Evolutionary conservation across 1,284 basidiomycete species (phyloP), one percentile per base, ranked within the genome.

Genomic region (Cerrena zonata): DNA sequence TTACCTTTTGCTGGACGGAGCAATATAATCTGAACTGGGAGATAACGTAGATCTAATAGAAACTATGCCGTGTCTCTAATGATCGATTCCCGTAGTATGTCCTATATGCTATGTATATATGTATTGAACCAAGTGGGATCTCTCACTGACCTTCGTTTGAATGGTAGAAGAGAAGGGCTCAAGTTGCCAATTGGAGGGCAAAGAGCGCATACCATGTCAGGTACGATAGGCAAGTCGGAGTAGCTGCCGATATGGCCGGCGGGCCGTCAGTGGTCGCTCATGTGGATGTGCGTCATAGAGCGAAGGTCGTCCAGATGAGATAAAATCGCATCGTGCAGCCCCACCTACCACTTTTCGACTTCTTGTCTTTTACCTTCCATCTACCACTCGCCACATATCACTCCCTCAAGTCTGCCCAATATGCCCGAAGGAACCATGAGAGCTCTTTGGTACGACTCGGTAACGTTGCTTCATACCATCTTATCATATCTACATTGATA

Each of bases 381-480:
- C 25, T 22, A 10, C 39, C 21, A 22, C 39, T 7, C 42, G 10
- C 11, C 42, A 24, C 10, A 15, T 22, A 44, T 22, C 5, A 15
- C 18, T 22, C 18, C 39, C 15, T 19, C 39, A 5, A 10, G 10
- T 18, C 24, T 27, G 22, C 42, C 42, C 53, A 63, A 52, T 51
- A 73, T 73, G 71, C 69, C 69, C 49, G 61, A 72, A 61, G 71
- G 71, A 63, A 69, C 64, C 24, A 73, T 73, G 71, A 69, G 65
- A 64, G 71, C 70, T 44, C 63, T 73, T 50, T 71, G 61, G 59
- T 73, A 73, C 62, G 66, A 64, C 58, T 64, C 58, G 39, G 70
- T 70, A n/a, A n/a, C n/a, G n/a, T n/a, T n/a, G n/a, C n/a, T n/a
- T n/a, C n/a, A n/a, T n/a, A n/a, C n/a, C n/a, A n/a, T n/a, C n/a